phyloP scores from a whole-genome alignment of 352 stramenopile species.

The Phytophthora agathidicida region DNA sequence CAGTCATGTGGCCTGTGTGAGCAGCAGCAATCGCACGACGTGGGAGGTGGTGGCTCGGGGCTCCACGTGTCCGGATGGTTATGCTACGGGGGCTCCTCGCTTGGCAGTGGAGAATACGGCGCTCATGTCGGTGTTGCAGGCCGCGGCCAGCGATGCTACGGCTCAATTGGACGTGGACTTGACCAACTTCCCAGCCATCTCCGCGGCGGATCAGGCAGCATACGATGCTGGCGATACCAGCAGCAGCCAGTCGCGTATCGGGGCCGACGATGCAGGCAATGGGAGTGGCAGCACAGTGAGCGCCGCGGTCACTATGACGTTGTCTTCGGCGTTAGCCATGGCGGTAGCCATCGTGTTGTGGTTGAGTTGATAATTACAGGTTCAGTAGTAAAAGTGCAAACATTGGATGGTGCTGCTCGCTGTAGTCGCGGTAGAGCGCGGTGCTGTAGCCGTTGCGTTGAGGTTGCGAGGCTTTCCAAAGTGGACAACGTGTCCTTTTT shows the following conservation, averaged over 20 bases:
- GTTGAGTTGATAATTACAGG: conserved; percentile 1
- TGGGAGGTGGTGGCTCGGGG: conserved; percentile 60
- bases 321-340: neutral
- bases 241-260: conserved; percentile 29
- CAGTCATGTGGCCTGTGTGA: conserved; percentile 59
- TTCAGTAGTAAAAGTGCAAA: too few species aligned
- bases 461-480: conserved; percentile 6
- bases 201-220: conserved; percentile 43
- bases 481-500: too few species aligned
- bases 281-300: conserved; percentile 14
- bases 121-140: conserved; percentile 38
- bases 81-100: conserved; percentile 32
- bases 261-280: neutral
- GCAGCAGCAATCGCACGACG: conserved; percentile 42
- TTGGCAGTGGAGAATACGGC: conserved; percentile 62
- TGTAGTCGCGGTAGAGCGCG: neutral
- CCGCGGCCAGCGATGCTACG: conserved; percentile 31
- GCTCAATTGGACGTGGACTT: conserved; percentile 61
- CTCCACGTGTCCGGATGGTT: conserved; percentile 49
- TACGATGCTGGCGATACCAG: conserved; percentile 40
- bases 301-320: neutral
- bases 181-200: conserved; percentile 50
- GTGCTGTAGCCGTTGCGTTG: neutral
- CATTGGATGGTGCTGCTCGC: too few species aligned
- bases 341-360: conserved; percentile 1